These are phyloP conservation scores for Pseudogymnoascus sp. DNA, from an alignment of 2,329 filamentous ascomycete species.

Conservation along the genomic window DNA sequence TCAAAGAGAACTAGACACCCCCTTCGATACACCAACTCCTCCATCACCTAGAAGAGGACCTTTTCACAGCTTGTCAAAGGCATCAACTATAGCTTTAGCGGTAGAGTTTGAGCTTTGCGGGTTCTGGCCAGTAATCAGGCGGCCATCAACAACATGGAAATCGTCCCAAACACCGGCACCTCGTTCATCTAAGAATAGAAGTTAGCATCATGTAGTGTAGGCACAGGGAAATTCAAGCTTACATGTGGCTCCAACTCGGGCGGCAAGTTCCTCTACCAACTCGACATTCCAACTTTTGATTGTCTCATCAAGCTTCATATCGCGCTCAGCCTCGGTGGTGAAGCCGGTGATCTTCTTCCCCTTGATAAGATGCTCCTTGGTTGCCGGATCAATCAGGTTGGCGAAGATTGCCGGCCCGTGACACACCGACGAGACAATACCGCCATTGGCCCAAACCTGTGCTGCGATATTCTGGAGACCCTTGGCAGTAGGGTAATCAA, in stretches of 20 bases:
- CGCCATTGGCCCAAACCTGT: constrained; percentile 33
- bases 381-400: constrained; percentile 28
- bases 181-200: constrained; percentile 5
- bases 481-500: constrained; percentile 38
- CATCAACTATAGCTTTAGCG: constrained; percentile 29
- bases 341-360: constrained; percentile 34
- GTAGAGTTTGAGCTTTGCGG: constrained; percentile 32
- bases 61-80: constrained; percentile 1
- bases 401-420: constrained; percentile 34
- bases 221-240: constrained; percentile 16
- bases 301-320: constrained; percentile 29
- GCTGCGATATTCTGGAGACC: constrained; percentile 34
- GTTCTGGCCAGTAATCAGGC: constrained; percentile 36
- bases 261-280: constrained; percentile 30
- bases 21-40: background rate
- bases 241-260: constrained; percentile 28
- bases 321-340: constrained; percentile 32
- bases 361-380: constrained; percentile 31
- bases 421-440: constrained; percentile 36
- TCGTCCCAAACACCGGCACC: constrained; percentile 25
- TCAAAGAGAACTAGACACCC: background rate
- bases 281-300: constrained; percentile 28
- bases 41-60: background rate
- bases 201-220: background rate
- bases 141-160: constrained; percentile 19